Percentiles rank a stretch among this genome's conserved stretches.
These are phyloP conservation scores for Ceratobasidium sp. DNA, from an alignment of 1,284 basidiomycete genomes.

Conservation along the genomic window DNA sequence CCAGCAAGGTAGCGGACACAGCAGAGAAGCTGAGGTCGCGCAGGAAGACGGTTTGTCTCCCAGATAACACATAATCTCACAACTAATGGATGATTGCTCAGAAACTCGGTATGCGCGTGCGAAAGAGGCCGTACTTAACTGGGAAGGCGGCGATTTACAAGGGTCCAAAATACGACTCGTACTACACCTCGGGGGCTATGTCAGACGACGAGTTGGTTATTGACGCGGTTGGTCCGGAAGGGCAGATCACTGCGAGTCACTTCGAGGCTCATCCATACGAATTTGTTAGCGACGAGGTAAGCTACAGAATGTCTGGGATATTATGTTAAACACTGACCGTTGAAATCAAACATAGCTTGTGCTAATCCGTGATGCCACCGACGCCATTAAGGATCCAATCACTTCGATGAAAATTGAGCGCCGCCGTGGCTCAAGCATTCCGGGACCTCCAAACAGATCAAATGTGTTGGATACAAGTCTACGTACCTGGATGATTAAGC, in stretches of 20 bases:
- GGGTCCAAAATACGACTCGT: not conserved
- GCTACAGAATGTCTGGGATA: not conserved
- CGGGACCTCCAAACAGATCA: not conserved
- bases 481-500: conserved; percentile 6
- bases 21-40: too few species aligned
- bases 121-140: not conserved
- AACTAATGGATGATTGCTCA: too few species aligned
- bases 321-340: not conserved
- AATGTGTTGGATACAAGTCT: not conserved
- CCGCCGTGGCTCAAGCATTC: not conserved
- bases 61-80: too few species aligned
- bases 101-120: not conserved
- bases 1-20: too few species aligned
- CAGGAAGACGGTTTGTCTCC: too few species aligned
- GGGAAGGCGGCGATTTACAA: not conserved
- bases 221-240: not conserved
- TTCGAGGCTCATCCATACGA: not conserved
- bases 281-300: not conserved
- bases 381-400: not conserved
- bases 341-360: not conserved
- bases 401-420: not conserved
- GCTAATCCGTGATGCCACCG: not conserved
- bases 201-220: not conserved
- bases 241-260: not conserved
- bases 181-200: not conserved